Conservation (phyloP, 177 flowering plant genomes). For the Vitis hybrid region DNA sequence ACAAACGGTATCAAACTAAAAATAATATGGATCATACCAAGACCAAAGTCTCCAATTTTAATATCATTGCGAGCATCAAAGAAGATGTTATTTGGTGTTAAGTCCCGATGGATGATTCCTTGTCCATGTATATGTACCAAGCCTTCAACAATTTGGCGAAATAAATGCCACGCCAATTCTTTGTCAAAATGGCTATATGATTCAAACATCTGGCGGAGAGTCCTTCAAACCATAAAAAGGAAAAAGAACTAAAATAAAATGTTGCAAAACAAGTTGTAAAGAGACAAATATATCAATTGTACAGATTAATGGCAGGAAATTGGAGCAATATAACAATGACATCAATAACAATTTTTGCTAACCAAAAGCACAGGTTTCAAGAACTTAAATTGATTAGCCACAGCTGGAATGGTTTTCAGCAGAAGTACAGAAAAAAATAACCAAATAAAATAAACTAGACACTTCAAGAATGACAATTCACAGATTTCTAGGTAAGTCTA, state of each 20-base stretch:
- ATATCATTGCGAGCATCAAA: conserved; percentile 94
- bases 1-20: neutral
- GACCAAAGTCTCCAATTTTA: conserved; percentile 98
- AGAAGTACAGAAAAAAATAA: neutral
- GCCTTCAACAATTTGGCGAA: conserved; percentile 96
- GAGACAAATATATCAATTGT: neutral
- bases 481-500: no score
- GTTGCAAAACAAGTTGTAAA: neutral
- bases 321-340: neutral
- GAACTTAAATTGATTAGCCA: neutral
- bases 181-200: conserved; percentile 74
- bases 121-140: conserved; percentile 94
- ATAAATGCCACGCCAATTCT: conserved; percentile 79
- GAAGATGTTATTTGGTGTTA: conserved; percentile 91
- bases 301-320: neutral
- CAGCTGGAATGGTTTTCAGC: neutral
- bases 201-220: conserved; percentile 78
- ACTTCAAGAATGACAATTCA: neutral
- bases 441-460: neutral
- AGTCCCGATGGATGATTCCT: conserved; percentile 93
- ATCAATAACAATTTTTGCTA: neutral
- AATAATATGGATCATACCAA: conserved; percentile 54
- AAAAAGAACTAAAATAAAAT: neutral
- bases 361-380: neutral
- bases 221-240: conserved; percentile 44